Base-by-base conservation (phyloP, 495 filamentous ascomycete species). In the Talaromyces liani region DNA sequence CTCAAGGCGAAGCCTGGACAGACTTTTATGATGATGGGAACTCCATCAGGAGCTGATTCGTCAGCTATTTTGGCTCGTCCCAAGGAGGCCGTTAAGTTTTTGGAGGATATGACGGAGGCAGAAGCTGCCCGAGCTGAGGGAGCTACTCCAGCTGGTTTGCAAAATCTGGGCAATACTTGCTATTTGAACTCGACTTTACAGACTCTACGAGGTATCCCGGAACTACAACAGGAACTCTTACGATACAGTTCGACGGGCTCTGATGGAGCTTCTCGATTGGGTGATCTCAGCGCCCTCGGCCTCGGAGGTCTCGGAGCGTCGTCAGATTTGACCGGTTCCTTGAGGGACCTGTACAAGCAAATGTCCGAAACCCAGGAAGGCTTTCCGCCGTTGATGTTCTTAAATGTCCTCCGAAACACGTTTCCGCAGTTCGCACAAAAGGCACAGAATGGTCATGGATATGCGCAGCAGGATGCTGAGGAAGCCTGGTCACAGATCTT, bases 401-500 rank as follows among this genome's bases (percentile, higher is more conserved):
- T 98, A 57, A 86, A 89, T 67, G 85, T 92, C 14, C 81, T 98
- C 18, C 88, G 93, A 49, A 84, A 79, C 8, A 80, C 85, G 0
- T 98, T 90, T 68, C 94, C 95, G n/a, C 94, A 98, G 72, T 98
- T 98, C 67, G 92, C 91, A 22, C 91, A 98, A 76, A 83, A 84
- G 65, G 84, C 90, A 25, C 90, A 88, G 66, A 88, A 87, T 34
- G 91, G 91, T 0, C 82, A 87, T 54, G 92, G 91, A 3, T 98
- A 86, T 71, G 91, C 93, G 7, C 94, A 98, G 70, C 94, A 98
- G 75, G 94, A 98, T 79, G 94, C 94, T 1, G 94, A 98, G 71
- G 94, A 98, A 72, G 96, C 92, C 18, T 98, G 93, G 91, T 95
- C 95, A 22, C 93, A 98, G 71, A 97, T 98, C 59, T 73, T 98